phyloP scores from a whole-genome alignment of 306 rosid species.

The Calophaca sinica region DNA sequence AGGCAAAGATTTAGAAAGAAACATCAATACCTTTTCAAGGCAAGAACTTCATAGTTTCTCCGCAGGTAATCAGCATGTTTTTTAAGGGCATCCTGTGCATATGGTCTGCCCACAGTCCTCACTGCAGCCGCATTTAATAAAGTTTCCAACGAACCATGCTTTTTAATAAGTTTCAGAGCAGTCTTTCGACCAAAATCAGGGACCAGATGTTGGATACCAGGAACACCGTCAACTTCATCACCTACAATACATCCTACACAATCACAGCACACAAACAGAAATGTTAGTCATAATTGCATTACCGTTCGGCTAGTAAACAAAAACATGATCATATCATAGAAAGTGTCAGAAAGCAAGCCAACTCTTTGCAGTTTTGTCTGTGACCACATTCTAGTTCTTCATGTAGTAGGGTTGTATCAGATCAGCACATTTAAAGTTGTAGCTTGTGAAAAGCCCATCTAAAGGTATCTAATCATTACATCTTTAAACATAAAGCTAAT shows the following conservation, averaged over 20 bases:
- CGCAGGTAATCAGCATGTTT: conserved; percentile 77
- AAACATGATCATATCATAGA: not conserved
- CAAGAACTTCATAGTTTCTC: conserved; percentile 78
- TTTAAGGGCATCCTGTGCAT: conserved; percentile 89
- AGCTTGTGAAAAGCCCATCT: conserved; percentile 16
- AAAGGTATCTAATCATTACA: conserved; percentile 23
- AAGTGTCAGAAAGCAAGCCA: not conserved
- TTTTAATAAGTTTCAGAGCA: conserved; percentile 84
- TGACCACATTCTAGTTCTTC: conserved; percentile 32
- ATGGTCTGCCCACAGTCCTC: conserved; percentile 87
- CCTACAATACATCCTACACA: conserved; percentile 83
- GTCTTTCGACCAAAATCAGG: conserved; percentile 95
- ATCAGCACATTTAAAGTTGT: not conserved
- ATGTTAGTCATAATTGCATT: conserved; percentile 27
- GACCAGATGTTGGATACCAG: conserved; percentile 88
- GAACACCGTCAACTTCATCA: conserved; percentile 91
- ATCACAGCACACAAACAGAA: conserved; percentile 11
- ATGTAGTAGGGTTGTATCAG: conserved; percentile 2
- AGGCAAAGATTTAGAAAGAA: conserved; percentile 33
- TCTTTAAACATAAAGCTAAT: not conserved
- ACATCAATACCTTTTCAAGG: conserved; percentile 71
- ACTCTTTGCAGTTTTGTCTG: not conserved
- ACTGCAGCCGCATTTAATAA: conserved; percentile 76
- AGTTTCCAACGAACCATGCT: conserved; percentile 86
- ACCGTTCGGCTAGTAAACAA: conserved; percentile 11